A percentile compares a stretch with the other conserved stretches of the same genome.
Conservation (phyloP, 331 rosid species). For the Spiraea crenata region DNA sequence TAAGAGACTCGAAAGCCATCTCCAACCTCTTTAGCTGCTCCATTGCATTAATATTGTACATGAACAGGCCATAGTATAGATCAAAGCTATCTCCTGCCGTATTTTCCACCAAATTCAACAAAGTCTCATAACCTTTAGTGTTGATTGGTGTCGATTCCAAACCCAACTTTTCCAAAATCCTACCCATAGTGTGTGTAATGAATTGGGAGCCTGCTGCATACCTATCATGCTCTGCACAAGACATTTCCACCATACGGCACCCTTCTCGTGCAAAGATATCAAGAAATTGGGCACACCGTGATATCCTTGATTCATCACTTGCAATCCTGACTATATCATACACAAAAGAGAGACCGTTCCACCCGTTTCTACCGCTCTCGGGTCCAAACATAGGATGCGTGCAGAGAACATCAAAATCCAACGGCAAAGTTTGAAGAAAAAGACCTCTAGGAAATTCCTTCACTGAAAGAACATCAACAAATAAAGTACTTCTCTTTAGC, state of each 20-base stretch:
- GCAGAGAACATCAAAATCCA: slow-evolving; percentile 68
- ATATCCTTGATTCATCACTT: slow-evolving; percentile 47
- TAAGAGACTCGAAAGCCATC: slow-evolving; percentile 58
- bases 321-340: slow-evolving; percentile 72
- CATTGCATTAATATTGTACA: slow-evolving; percentile 80
- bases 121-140: slow-evolving; percentile 77
- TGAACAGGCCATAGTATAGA: slow-evolving; percentile 79
- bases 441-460: slow-evolving; percentile 73
- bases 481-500: slow-evolving; percentile 70
- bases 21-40: slow-evolving; percentile 68
- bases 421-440: slow-evolving; percentile 63
- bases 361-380: slow-evolving; percentile 83
- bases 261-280: slow-evolving; percentile 70
- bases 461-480: slow-evolving; percentile 87
- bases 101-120: slow-evolving; percentile 72
- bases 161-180: slow-evolving; percentile 60
- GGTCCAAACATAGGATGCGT: slow-evolving; percentile 97
- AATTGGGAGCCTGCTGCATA: slow-evolving; percentile 91
- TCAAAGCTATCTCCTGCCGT: slow-evolving; percentile 84
- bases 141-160: slow-evolving; percentile 68
- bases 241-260: slow-evolving; percentile 87
- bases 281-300: slow-evolving; percentile 64
- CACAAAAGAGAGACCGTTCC: slow-evolving; percentile 69
- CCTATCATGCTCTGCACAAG: slow-evolving; percentile 80
- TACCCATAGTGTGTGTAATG: slow-evolving; percentile 79